These are phyloP conservation scores for Omphalotus guepiniiformis DNA, from an alignment of 768 basidiomycete species.

Conservation along the genomic window DNA sequence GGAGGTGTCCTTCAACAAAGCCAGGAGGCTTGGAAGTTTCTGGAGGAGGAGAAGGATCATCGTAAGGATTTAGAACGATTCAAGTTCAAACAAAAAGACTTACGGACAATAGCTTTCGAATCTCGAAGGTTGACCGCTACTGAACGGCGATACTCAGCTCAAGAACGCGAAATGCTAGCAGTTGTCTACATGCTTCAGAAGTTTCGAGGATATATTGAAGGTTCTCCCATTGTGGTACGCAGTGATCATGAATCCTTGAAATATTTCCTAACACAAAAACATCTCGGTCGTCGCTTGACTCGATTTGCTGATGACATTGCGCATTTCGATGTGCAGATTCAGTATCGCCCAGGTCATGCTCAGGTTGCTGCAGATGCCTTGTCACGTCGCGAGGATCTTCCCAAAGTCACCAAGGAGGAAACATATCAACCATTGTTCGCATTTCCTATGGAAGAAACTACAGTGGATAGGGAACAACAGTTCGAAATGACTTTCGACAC, in stretches of 20 bases:
- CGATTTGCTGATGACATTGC: constrained; percentile 18
- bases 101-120: constrained; percentile 11
- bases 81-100: constrained; percentile 6
- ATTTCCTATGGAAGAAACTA: too few relatives aligned
- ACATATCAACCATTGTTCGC: constrained; percentile 14
- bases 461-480: too few relatives aligned
- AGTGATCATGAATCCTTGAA: constrained; percentile 20
- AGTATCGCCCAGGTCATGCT: constrained; percentile 13
- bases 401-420: constrained; percentile 13
- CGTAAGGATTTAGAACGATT: not conserved
- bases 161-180: constrained; percentile 13
- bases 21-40: not conserved
- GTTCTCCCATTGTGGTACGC: constrained; percentile 18
- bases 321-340: constrained; percentile 14
- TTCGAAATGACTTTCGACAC: too few relatives aligned
- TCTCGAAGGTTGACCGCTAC: constrained; percentile 10
- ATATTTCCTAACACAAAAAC: constrained; percentile 16
- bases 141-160: constrained; percentile 12
- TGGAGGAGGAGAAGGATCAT: not conserved
- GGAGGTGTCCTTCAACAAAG: not conserved
- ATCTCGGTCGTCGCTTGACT: constrained; percentile 18
- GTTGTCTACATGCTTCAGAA: constrained; percentile 17
- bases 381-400: constrained; percentile 14
- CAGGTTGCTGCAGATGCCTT: constrained; percentile 17
- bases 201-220: constrained; percentile 17